Evolutionary conservation across 495 filamentous ascomycete genomes (phyloP).

Genomic region (Sordaria brevicollis): DNA sequence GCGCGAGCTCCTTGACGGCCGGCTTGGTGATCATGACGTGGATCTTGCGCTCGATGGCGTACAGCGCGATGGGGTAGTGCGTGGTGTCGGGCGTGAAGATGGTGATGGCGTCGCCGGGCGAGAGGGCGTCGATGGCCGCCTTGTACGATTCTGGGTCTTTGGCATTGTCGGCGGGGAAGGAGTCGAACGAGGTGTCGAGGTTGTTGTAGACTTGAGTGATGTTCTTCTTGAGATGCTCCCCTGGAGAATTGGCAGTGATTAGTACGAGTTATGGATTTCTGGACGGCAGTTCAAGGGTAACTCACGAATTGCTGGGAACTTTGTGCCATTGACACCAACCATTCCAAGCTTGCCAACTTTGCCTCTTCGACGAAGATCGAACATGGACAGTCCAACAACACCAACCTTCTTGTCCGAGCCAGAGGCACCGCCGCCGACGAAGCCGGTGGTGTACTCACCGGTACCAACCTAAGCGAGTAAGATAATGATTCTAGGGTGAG

Average conservation of each 20-base stretch:
- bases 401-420: conserved; percentile 87
- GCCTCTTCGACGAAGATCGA: conserved; percentile 78
- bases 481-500: conserved; percentile 2
- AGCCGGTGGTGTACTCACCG: conserved; percentile 94
- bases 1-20: conserved; percentile 70
- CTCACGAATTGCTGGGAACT: conserved; percentile 85
- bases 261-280: background rate
- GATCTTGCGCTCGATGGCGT: conserved; percentile 75
- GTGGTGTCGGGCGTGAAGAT: conserved; percentile 96
- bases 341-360: conserved; percentile 81
- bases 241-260: conserved; percentile 27
- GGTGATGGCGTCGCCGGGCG: conserved; percentile 79
- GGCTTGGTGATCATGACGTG: conserved; percentile 95
- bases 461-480: conserved; percentile 53
- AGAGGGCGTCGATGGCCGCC: conserved; percentile 73
- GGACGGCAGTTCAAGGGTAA: background rate
- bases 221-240: conserved; percentile 79
- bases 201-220: conserved; percentile 80
- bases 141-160: conserved; percentile 81
- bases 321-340: conserved; percentile 79
- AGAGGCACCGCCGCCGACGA: conserved; percentile 67
- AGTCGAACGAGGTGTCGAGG: conserved; percentile 72
- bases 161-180: conserved; percentile 62
- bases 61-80: conserved; percentile 89
- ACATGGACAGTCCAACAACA: conserved; percentile 81